These are phyloP conservation scores for Linaria vulgaris DNA, from an alignment of 257 asterid species.

Conservation along the genomic window DNA sequence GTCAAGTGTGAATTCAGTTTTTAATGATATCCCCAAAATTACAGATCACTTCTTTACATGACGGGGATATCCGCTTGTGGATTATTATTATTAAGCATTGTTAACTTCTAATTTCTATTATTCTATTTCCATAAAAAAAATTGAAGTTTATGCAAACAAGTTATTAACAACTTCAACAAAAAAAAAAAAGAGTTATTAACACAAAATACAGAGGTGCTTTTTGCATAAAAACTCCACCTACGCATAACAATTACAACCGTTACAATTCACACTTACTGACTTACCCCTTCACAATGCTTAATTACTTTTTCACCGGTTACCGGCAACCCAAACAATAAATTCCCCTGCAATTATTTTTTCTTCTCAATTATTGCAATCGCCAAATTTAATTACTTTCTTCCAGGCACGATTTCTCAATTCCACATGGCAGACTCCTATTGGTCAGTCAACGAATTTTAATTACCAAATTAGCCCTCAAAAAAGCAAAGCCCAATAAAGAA, in stretches of 20 bases:
- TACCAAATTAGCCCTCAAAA: conserved; percentile 29
- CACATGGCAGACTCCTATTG: conserved; percentile 30
- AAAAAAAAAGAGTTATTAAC: too few relatives aligned
- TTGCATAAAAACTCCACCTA: too few relatives aligned
- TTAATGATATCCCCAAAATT: too few relatives aligned
- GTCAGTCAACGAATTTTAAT: conserved; percentile 27
- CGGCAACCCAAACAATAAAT: conserved; percentile 17
- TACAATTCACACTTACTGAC: conserved; percentile 19
- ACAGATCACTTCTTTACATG: too few relatives aligned
- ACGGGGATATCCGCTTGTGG: too few relatives aligned
- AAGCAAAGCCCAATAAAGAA: neutral
- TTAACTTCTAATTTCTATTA: too few relatives aligned
- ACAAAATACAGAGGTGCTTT: too few relatives aligned
- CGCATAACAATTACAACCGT: conserved; percentile 31
- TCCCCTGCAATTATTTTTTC: conserved; percentile 34
- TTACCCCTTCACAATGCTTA: neutral
- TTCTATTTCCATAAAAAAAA: too few relatives aligned
- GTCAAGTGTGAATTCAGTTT: too few relatives aligned
- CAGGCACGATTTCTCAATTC: conserved; percentile 26
- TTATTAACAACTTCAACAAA: too few relatives aligned
- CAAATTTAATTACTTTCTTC: conserved; percentile 25
- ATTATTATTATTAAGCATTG: too few relatives aligned
- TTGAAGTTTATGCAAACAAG: too few relatives aligned
- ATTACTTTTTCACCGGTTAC: conserved; percentile 16
- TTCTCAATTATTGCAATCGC: conserved; percentile 30